phyloP scores from a whole-genome alignment of 2,329 filamentous ascomycete genomes.

The Ustulina deusta region DNA sequence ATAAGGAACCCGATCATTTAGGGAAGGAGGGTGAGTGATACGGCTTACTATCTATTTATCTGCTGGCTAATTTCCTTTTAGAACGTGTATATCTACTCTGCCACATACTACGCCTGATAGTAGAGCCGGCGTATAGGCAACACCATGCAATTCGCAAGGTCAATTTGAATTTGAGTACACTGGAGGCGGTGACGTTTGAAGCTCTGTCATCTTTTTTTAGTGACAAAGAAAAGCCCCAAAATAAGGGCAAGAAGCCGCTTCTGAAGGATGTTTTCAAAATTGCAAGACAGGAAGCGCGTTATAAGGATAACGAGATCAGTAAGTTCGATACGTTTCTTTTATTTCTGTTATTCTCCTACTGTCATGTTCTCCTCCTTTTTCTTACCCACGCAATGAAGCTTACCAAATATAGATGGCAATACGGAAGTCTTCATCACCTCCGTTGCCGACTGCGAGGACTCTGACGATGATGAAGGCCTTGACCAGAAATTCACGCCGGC shows the following conservation, averaged over 20 bases:
- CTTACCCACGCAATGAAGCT: not conserved
- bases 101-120: slow-evolving; percentile 70
- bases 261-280: slow-evolving; percentile 73
- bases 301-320: slow-evolving; percentile 69
- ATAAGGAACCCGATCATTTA: slow-evolving; percentile 80
- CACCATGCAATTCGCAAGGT: slow-evolving; percentile 66
- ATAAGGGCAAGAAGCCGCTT: slow-evolving; percentile 66
- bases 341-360: slow-evolving; percentile 37
- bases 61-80: slow-evolving; percentile 47
- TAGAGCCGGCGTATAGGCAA: slow-evolving; percentile 63
- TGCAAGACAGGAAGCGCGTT: slow-evolving; percentile 68
- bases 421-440: slow-evolving; percentile 33
- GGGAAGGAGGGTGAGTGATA: slow-evolving; percentile 69
- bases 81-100: slow-evolving; percentile 70
- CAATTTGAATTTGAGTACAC: slow-evolving; percentile 64
- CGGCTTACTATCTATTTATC: not conserved
- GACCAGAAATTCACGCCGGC: slow-evolving; percentile 23
- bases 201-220: slow-evolving; percentile 69
- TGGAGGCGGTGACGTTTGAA: slow-evolving; percentile 70
- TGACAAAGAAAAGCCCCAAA: slow-evolving; percentile 65
- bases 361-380: not conserved
- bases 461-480: slow-evolving; percentile 18
- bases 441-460: slow-evolving; percentile 12
- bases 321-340: slow-evolving; percentile 28
- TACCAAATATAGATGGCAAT: slow-evolving; percentile 55